These are phyloP conservation scores for Phytophthora niederhauseri DNA, from an alignment of 352 stramenopile genomes.

Conservation along the genomic window DNA sequence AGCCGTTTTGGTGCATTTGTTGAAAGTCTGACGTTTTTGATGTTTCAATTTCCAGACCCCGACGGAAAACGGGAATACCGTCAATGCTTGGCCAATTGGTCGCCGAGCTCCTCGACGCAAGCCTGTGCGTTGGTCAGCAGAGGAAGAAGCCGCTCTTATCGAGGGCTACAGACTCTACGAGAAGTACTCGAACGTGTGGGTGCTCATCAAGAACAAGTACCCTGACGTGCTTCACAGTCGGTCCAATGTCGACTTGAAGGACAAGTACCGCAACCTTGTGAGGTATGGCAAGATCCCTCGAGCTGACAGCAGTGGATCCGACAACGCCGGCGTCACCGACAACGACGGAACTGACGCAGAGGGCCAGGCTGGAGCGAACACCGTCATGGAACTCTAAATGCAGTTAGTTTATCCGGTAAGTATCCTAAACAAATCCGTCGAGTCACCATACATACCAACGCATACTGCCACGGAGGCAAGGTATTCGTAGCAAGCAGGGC, in stretches of 20 bases:
- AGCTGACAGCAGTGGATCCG: slow-evolving; percentile 9
- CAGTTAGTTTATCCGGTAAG: neutral
- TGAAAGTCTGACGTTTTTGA: neutral
- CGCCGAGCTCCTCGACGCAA: slow-evolving; percentile 8
- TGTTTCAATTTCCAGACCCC: slow-evolving; percentile 6
- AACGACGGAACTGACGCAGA: slow-evolving; percentile 25
- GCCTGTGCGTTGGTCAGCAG: slow-evolving; percentile 54
- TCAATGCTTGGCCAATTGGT: neutral
- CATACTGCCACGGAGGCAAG: no score
- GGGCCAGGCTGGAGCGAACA: slow-evolving; percentile 1
- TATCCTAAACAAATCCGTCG: no score
- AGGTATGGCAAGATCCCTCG: slow-evolving; percentile 45
- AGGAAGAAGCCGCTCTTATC: slow-evolving; percentile 62
- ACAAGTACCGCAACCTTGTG: slow-evolving; percentile 84
- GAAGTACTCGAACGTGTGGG: slow-evolving; percentile 60
- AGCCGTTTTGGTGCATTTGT: neutral
- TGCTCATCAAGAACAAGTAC: slow-evolving; percentile 71
- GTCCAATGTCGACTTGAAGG: slow-evolving; percentile 82
- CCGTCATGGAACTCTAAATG: neutral
- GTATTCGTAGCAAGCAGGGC: neutral
- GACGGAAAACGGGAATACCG: slow-evolving; percentile 11
- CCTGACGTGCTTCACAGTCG: slow-evolving; percentile 48
- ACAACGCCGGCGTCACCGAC: slow-evolving; percentile 18
- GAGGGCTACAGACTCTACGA: slow-evolving; percentile 64
- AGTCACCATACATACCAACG: no score